Conservation (phyloP, 441 rosid species). For the Capsella rubella region DNA sequence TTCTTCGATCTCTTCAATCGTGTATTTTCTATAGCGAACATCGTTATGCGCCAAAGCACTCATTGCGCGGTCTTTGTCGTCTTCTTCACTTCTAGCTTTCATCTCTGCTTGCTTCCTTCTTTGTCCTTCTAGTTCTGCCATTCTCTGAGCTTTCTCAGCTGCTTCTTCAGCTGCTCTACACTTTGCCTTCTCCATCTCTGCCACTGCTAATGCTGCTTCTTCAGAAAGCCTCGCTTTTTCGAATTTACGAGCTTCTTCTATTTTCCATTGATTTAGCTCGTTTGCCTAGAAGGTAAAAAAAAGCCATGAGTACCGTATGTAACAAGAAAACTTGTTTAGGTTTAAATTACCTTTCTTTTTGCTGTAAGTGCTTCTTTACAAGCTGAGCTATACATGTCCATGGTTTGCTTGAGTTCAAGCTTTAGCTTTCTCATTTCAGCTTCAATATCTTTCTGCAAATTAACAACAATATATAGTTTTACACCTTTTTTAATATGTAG, state of each 20-base stretch:
- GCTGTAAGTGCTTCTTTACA: slow-evolving; percentile 86
- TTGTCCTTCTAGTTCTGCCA: slow-evolving; percentile 64
- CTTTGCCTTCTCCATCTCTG: slow-evolving; percentile 78
- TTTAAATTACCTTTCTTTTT: slow-evolving; percentile 60
- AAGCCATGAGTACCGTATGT: neutral
- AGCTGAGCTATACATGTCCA: slow-evolving; percentile 84
- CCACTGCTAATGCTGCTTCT: slow-evolving; percentile 72
- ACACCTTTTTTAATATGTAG: slow-evolving; percentile 2
- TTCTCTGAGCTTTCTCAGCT: slow-evolving; percentile 67
- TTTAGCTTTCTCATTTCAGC: slow-evolving; percentile 82
- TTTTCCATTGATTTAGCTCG: slow-evolving; percentile 64
- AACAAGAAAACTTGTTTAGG: neutral
- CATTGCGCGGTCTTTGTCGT: slow-evolving; percentile 68
- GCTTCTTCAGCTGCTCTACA: slow-evolving; percentile 76
- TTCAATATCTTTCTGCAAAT: slow-evolving; percentile 65
- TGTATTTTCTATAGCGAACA: slow-evolving; percentile 65
- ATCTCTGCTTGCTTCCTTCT: slow-evolving; percentile 66
- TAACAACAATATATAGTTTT: neutral
- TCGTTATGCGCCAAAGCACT: slow-evolving; percentile 61
- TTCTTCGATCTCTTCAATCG: slow-evolving; percentile 70
- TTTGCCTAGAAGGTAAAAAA: slow-evolving; percentile 53
- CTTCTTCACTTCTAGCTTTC: slow-evolving; percentile 62
- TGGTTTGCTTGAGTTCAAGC: slow-evolving; percentile 86
- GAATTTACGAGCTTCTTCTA: slow-evolving; percentile 61
- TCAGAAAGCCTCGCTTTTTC: slow-evolving; percentile 73